These are phyloP conservation scores for Tetrapyrgos nigripes DNA, from an alignment of 1,284 basidiomycete genomes.

Conservation along the genomic window DNA sequence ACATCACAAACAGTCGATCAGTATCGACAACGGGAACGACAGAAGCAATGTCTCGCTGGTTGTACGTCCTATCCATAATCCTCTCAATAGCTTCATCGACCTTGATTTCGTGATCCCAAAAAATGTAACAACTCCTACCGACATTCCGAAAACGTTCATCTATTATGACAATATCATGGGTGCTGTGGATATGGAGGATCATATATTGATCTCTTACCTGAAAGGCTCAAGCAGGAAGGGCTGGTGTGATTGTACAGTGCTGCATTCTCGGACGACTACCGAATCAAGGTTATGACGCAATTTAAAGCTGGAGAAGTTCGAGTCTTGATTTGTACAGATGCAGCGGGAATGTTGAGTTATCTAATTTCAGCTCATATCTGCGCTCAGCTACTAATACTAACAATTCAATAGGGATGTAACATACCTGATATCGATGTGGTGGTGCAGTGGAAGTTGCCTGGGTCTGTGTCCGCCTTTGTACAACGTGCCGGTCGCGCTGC, in stretches of 20 bases:
- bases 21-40: slow-evolving; percentile 43
- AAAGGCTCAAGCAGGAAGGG: slow-evolving; percentile 20
- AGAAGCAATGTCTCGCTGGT: slow-evolving; percentile 44
- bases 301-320: slow-evolving; percentile 16
- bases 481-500: slow-evolving; percentile 16
- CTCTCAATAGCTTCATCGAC: slow-evolving; percentile 41
- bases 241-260: slow-evolving; percentile 37
- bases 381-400: too few species aligned
- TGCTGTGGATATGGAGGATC: slow-evolving; percentile 28
- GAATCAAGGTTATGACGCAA: slow-evolving; percentile 21
- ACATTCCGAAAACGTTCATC: slow-evolving; percentile 31
- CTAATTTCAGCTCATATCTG: not conserved
- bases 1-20: slow-evolving; percentile 16
- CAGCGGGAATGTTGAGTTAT: slow-evolving; percentile 24
- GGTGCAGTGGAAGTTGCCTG: slow-evolving; percentile 23
- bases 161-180: slow-evolving; percentile 33
- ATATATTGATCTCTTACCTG: slow-evolving; percentile 24
- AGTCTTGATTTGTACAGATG: slow-evolving; percentile 25
- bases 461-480: slow-evolving; percentile 13
- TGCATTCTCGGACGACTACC: slow-evolving; percentile 22
- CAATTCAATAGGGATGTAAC: too few species aligned
- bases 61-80: slow-evolving; percentile 42
- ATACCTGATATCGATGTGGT: slow-evolving; percentile 22
- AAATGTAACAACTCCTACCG: not conserved
- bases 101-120: slow-evolving; percentile 42